Base-by-base conservation (phyloP, 495 filamentous ascomycete species). In the Hypoxylon cercidicola region DNA sequence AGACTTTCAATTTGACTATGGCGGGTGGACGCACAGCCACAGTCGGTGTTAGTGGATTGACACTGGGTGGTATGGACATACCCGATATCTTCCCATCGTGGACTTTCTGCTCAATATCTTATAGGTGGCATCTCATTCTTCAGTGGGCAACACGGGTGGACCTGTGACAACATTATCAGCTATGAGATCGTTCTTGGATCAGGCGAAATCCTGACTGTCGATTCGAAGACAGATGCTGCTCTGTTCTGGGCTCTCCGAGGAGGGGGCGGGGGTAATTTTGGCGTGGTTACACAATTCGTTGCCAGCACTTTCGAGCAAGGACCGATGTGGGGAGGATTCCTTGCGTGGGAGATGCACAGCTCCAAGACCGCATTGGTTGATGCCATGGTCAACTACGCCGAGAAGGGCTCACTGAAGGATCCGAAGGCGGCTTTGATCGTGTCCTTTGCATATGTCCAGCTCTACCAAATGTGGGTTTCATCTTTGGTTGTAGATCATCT, bases 31-130 rank as follows among this genome's bases (percentile, higher is more conserved):
- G 87, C 30, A 73, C 80, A 16, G 64, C 78, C 0, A 75, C 69
- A 12, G 79, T 89, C 43, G 87, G 87, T n/a, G 81, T 86, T 18
- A 79, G 80, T 13, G 87, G 87, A 2, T 71, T 87, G 4, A 73
- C 73, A 30, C 74, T 85, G 16, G 84, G 84, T 11, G 83, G 82
- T 59, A n/a, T n/a, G n/a, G n/a, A 60, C 41, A 69, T 53, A 10
- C 34, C 8, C 21, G 18, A 45, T 6, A 10, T 21, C 4, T 28
- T 15, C n/a, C 15, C 28, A 4, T 15, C 1, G 16, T 32, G 10
- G 2, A 5, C 34, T 20, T 23, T 19, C 20, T 37, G 21, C 55
- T 55, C 18, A 55, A 23, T 7, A 15, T 19, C n/a, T 30, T 47
- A 7, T 37, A 66, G 62, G 65, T 7, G 82, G 82, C 1, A 68